Conservation (phyloP, 208 protist species). For the Leishmania lainsoni region DNA sequence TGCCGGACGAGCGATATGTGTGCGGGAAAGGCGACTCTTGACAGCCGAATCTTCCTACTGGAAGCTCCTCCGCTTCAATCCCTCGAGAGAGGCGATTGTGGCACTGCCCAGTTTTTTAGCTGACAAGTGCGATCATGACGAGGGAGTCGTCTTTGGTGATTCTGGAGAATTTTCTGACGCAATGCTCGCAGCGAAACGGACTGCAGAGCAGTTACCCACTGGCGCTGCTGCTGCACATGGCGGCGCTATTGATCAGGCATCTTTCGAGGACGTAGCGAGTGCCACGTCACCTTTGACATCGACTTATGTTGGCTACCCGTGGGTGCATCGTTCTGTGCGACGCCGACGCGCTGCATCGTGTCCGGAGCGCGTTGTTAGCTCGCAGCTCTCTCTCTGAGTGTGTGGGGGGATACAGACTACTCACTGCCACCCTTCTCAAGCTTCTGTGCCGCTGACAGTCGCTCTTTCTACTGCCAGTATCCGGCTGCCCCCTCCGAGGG, state of each 20-base stretch:
- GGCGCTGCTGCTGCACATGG: background rate
- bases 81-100: conserved; percentile 19
- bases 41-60: conserved; percentile 43
- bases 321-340: background rate
- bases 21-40: conserved; percentile 50
- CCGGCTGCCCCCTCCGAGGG: background rate
- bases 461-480: conserved; percentile 9
- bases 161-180: background rate
- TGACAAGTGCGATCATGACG: background rate
- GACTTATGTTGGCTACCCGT: conserved; percentile 7
- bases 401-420: background rate
- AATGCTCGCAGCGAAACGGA: background rate
- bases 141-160: background rate
- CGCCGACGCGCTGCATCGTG: conserved; percentile 13
- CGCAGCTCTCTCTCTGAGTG: background rate
- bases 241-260: background rate
- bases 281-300: conserved; percentile 1
- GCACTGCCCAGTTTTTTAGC: background rate
- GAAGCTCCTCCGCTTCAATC: conserved; percentile 36
- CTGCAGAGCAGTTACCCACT: background rate
- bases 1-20: conserved; percentile 55
- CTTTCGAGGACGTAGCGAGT: background rate
- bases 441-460: conserved; percentile 24
- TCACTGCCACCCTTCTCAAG: conserved; percentile 20
- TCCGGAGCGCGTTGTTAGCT: conserved; percentile 13